Conservation (phyloP, 306 rosid genomes). For the Cucurbita maxima region DNA sequence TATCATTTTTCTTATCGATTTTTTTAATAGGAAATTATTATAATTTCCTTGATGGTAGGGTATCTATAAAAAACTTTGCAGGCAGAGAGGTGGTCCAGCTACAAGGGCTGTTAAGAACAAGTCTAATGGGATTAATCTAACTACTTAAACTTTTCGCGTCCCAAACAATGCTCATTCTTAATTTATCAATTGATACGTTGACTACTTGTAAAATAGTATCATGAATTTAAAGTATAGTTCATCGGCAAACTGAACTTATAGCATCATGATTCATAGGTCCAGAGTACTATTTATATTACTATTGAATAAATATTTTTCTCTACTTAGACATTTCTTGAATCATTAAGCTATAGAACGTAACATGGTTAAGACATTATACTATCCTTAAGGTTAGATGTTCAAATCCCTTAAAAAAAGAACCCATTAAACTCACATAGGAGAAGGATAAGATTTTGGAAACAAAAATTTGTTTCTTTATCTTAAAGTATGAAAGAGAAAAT, state of each 20-base stretch:
- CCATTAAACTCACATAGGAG: not conserved
- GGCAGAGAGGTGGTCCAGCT: not conserved
- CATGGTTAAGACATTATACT: not conserved
- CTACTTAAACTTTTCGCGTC: not conserved
- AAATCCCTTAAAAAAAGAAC: not conserved
- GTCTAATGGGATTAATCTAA: not conserved
- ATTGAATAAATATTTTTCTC: not conserved
- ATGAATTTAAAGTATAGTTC: not conserved
- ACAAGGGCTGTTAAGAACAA: not conserved
- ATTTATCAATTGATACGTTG: not conserved
- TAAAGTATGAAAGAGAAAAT: not conserved
- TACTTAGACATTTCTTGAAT: not conserved
- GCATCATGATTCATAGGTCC: not conserved
- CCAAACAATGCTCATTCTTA: not conserved
- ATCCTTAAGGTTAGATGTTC: not conserved
- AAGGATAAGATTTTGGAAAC: not conserved
- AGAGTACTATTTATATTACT: not conserved
- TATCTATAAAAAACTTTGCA: not conserved
- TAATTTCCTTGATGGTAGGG: not conserved
- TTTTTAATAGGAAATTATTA: not conserved
- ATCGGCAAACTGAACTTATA: not conserved
- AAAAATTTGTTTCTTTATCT: not conserved
- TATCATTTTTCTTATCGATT: conserved; percentile 20
- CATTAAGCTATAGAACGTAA: not conserved
- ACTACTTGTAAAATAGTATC: not conserved